Percentiles rank a stretch among this genome's conserved stretches.
Evolutionary conservation across 108 stramenopile genomes (phyloP).

Genomic region (Nannochloropsis granulata): DNA sequence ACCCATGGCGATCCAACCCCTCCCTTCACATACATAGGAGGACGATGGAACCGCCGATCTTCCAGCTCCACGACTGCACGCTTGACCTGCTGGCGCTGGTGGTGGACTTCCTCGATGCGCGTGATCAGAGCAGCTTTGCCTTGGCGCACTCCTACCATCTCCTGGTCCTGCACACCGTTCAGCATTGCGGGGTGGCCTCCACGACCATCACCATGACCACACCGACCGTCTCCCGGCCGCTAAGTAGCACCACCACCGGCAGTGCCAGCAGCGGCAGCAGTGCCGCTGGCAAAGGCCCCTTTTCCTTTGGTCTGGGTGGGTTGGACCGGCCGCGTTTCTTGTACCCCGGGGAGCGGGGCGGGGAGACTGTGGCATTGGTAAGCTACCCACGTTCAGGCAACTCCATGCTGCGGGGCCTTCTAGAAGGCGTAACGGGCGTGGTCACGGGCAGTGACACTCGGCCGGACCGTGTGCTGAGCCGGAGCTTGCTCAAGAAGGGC

Average conservation of each 20-base stretch:
- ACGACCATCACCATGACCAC: neutral
- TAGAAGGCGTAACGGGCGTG: conserved; percentile 23
- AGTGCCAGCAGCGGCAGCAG: neutral
- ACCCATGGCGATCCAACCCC: too few relatives aligned
- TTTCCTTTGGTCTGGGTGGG: neutral
- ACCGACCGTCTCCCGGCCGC: neutral
- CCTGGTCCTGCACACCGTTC: neutral
- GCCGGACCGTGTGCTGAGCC: conserved; percentile 47
- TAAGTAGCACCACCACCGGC: neutral
- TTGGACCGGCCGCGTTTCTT: neutral
- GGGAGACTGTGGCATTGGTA: neutral
- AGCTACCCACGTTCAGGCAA: conserved; percentile 28
- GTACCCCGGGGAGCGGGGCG: neutral
- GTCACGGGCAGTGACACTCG: conserved; percentile 86
- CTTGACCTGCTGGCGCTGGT: neutral
- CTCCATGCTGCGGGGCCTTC: conserved; percentile 8
- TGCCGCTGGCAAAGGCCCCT: neutral
- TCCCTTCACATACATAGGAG: too few relatives aligned
- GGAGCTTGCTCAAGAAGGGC: conserved; percentile 1
- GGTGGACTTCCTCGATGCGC: neutral
- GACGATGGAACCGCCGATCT: too few relatives aligned
- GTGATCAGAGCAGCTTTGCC: neutral
- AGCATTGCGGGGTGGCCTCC: neutral
- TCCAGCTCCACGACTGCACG: neutral
- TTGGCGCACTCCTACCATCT: neutral